Evolutionary conservation across 306 rosid species (phyloP).

Genomic region (Dalbergia cultrata): DNA sequence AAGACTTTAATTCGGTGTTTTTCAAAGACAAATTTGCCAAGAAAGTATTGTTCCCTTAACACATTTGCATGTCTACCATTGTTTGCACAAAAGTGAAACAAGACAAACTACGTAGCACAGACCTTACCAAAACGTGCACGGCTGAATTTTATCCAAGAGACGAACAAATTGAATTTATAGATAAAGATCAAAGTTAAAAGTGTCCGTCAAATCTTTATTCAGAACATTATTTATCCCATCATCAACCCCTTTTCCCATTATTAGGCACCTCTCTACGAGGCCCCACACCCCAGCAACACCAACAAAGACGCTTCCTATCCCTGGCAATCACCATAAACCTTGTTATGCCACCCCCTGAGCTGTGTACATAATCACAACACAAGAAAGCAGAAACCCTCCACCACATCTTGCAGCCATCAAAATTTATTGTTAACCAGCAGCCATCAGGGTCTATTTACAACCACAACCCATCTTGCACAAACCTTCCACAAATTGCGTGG

Average conservation of each 20-base stretch:
- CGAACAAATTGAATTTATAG: slow-evolving; percentile 19
- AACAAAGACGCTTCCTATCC: slow-evolving; percentile 13
- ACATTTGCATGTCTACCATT: too few relatives aligned
- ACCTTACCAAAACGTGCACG: background rate
- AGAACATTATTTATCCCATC: slow-evolving; percentile 30
- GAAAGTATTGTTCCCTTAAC: too few relatives aligned
- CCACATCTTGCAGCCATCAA: slow-evolving; percentile 14
- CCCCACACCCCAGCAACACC: slow-evolving; percentile 46
- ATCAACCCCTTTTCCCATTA: slow-evolving; percentile 35
- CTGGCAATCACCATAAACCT: background rate
- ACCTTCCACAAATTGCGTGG: slow-evolving; percentile 43
- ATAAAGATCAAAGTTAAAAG: slow-evolving; percentile 2
- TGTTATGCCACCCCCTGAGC: slow-evolving; percentile 3
- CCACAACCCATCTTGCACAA: slow-evolving; percentile 40
- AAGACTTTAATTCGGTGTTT: too few relatives aligned
- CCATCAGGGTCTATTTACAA: slow-evolving; percentile 36
- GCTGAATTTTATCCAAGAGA: background rate
- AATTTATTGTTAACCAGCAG: background rate
- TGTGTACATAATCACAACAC: background rate
- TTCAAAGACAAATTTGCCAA: too few relatives aligned
- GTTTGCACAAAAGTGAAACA: too few relatives aligned
- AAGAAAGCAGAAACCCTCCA: background rate
- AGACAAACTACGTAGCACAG: background rate
- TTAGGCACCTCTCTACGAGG: slow-evolving; percentile 45
- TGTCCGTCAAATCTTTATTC: slow-evolving; percentile 48